phyloP scores from a whole-genome alignment of 192 early-diverging fungal genomes.

The Gorgonomyces haynaldii region DNA sequence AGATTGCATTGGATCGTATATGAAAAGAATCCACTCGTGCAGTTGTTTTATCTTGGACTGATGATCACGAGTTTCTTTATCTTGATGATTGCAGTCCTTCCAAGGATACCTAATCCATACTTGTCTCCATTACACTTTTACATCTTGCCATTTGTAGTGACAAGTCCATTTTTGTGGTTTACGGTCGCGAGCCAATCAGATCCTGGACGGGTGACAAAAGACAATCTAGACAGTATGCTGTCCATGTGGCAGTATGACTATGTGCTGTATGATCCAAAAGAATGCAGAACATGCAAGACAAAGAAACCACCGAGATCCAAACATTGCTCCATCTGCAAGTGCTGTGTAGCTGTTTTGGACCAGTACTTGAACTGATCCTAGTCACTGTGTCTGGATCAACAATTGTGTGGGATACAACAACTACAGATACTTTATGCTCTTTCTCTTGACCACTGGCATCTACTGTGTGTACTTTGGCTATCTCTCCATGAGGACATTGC shows the following conservation, averaged over 20 bases:
- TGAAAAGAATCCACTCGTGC: background rate
- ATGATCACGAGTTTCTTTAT: background rate
- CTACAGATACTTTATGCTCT: conserved; percentile 17
- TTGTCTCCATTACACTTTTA: background rate
- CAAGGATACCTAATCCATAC: background rate
- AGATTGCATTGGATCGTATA: background rate
- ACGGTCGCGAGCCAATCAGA: conserved; percentile 5
- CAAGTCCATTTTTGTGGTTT: conserved; percentile 1
- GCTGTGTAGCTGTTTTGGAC: conserved; percentile 21
- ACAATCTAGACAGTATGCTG: conserved; percentile 5
- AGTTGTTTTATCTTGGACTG: conserved; percentile 6
- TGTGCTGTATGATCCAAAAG: conserved; percentile 9
- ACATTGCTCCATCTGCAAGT: conserved; percentile 17
- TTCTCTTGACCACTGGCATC: conserved; percentile 11
- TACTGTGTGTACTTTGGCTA: conserved; percentile 12
- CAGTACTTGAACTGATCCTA: too few relatives aligned
- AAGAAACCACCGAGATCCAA: conserved; percentile 17
- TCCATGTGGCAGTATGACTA: conserved; percentile 15
- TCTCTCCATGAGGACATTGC: conserved; percentile 10
- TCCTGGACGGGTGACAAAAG: conserved; percentile 11
- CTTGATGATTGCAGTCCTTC: background rate
- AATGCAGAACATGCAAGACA: conserved; percentile 14
- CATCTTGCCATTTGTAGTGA: background rate
- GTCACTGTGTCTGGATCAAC: conserved; percentile 17
- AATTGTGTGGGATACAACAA: conserved; percentile 13